Evolutionary conservation across 2,329 filamentous ascomycete species (phyloP), one percentile per base, ranked within the genome.

Genomic region (Ustulina deusta): DNA sequence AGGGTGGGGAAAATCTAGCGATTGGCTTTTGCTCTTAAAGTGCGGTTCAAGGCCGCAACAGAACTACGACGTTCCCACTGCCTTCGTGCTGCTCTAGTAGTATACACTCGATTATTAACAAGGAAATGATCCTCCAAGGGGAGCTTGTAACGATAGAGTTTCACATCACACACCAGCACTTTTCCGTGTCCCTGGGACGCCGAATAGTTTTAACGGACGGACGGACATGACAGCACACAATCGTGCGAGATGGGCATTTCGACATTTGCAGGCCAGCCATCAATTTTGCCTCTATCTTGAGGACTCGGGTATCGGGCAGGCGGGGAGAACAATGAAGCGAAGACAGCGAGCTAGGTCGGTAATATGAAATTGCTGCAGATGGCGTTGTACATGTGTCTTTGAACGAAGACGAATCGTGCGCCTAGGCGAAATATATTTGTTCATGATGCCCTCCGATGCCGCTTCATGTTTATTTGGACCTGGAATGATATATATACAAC

Each of bases 401-500:
- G 40, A 15, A 34, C 3, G 17, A 34, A 51, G 22, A 27, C n/a
- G n/a, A 15, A 54, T 55, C 2, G 1, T 38, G 32, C 32, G n/a
- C 34, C n/a, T 34, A 1, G 4, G 13, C 32, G 2, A 25, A n/a
- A 20, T 52, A 25, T 32, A n/a, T 44, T 49, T 27, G 20, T 36
- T 38, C 46, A 46, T 52, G 6, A 61, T 52, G 2, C 9, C 20
- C 17, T 44, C n/a, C n/a, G 13, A 0, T 46, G 11, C n/a, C 27
- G 13, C 20, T 34, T 36, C 56, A 49, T 55, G 1, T 5, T 6
- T 46, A 6, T 10, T 22, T 22, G 10, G 20, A 52, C n/a, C 20
- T 34, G 27, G 15, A 32, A 5, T 63, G 20, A 46, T 54, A 55
- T 60, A 60, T 59, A 63, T 40, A 40, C 38, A 40, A 11, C 3